Conservation (phyloP, 140 eudicot genomes). For the Anethum foeniculum region DNA sequence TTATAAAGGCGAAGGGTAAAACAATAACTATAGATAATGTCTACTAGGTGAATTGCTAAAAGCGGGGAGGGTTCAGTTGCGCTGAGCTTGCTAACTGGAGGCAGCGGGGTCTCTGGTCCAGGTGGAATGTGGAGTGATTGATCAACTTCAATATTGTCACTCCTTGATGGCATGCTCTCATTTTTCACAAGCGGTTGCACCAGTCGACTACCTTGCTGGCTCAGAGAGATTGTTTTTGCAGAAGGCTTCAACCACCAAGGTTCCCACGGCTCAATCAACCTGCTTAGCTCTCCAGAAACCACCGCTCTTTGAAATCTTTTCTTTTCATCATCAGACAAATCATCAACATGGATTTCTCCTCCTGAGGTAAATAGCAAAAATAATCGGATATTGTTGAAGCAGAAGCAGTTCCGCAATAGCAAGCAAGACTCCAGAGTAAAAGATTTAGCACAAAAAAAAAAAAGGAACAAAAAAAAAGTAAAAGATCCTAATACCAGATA, state of each 20-base stretch:
- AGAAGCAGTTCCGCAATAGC: background rate
- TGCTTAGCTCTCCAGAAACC: slow-evolving; percentile 87
- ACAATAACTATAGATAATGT: slow-evolving; percentile 71
- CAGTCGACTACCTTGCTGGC: slow-evolving; percentile 57
- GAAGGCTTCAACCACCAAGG: slow-evolving; percentile 96
- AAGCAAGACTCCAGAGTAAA: background rate
- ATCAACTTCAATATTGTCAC: slow-evolving; percentile 16
- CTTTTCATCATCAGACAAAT: slow-evolving; percentile 51
- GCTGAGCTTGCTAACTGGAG: slow-evolving; percentile 47
- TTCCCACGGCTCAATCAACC: slow-evolving; percentile 84
- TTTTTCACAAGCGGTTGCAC: slow-evolving; percentile 47
- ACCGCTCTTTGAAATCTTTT: slow-evolving; percentile 69
- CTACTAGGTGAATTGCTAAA: slow-evolving; percentile 73
- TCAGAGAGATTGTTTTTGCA: slow-evolving; percentile 51
- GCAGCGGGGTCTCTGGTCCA: slow-evolving; percentile 66
- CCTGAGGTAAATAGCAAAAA: slow-evolving; percentile 29
- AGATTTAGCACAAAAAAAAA: background rate
- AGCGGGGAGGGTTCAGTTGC: slow-evolving; percentile 70
- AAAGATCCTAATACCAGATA: slow-evolving; percentile 44
- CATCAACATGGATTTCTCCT: slow-evolving; percentile 44
- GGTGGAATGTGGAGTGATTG: slow-evolving; percentile 39
- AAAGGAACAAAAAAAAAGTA: background rate
- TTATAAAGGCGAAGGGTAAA: slow-evolving; percentile 85
- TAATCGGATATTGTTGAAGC: background rate
- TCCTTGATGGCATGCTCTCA: slow-evolving; percentile 16